Evolutionary conservation across 371 early-diverging fungal genomes (phyloP).

Genomic region (Mortierella sp.): DNA sequence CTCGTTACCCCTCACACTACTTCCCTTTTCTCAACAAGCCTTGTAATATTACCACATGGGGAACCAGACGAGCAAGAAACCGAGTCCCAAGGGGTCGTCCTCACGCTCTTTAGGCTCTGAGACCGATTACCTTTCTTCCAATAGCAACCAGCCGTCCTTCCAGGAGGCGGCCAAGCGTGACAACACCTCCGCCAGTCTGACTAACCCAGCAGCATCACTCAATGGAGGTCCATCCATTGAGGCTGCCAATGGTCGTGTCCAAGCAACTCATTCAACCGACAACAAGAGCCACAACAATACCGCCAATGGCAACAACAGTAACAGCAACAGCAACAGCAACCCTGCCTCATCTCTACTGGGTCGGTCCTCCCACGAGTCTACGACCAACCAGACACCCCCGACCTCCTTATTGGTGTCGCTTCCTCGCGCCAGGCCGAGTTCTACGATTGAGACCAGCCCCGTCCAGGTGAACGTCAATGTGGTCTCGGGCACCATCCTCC

Average conservation of each 20-base stretch:
- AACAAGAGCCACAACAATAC: slow-evolving; percentile 5
- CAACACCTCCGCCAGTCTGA: not conserved
- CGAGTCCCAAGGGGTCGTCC: slow-evolving; percentile 23
- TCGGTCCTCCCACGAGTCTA: slow-evolving; percentile 6
- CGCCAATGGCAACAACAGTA: not conserved
- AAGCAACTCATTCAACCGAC: no score
- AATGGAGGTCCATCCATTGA: slow-evolving; percentile 5
- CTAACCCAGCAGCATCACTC: not conserved
- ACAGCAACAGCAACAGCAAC: not conserved
- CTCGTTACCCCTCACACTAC: not conserved
- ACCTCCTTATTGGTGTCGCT: slow-evolving; percentile 21
- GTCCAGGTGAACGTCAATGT: slow-evolving; percentile 36
- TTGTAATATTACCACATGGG: slow-evolving; percentile 18
- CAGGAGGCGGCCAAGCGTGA: slow-evolving; percentile 12
- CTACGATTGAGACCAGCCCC: slow-evolving; percentile 24
- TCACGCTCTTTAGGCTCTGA: slow-evolving; percentile 13
- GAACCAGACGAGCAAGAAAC: slow-evolving; percentile 36
- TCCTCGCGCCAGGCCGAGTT: slow-evolving; percentile 12
- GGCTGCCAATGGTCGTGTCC: slow-evolving; percentile 6
- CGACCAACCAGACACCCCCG: slow-evolving; percentile 3
- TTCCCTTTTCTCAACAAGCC: not conserved
- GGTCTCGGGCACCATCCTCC: slow-evolving; percentile 34
- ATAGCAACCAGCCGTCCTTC: slow-evolving; percentile 1
- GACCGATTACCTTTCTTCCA: slow-evolving; percentile 10
- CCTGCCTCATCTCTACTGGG: not conserved